phyloP scores from a whole-genome alignment of 2,329 filamentous ascomycete genomes.

The Aspergillus quadrilineatus region DNA sequence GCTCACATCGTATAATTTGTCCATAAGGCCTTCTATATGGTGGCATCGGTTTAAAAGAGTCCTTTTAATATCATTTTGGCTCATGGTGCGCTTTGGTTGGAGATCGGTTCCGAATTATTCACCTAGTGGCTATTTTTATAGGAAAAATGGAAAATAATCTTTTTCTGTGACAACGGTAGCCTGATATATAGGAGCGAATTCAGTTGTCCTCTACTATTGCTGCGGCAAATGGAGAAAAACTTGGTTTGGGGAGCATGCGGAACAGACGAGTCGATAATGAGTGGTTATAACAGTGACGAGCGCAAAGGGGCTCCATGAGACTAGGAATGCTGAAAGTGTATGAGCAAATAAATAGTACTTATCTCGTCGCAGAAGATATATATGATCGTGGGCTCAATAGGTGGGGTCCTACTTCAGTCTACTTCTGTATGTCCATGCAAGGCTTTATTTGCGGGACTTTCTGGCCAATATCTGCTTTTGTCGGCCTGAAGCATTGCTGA shows the following conservation, averaged over 20 bases:
- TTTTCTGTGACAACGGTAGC: too few species aligned
- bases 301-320: conserved; percentile 2
- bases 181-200: neutral
- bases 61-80: conserved; percentile 2
- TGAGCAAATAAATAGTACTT: neutral
- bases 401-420: conserved; percentile 3
- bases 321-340: neutral
- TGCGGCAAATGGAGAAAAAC: neutral
- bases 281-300: conserved; percentile 1
- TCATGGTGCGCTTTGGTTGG: conserved; percentile 4
- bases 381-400: conserved; percentile 1
- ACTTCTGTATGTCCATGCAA: conserved; percentile 1
- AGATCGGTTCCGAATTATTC: conserved; percentile 1
- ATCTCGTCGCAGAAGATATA: neutral
- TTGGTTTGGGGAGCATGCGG: neutral
- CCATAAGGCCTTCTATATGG: neutral
- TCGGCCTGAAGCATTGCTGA: conserved; percentile 1
- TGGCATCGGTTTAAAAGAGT: conserved; percentile 2
- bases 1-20: neutral
- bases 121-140: neutral
- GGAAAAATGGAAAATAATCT: neutral
- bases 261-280: neutral
- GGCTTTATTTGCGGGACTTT: conserved; percentile 2
- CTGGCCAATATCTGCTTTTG: neutral
- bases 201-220: neutral